Evolutionary conservation across 208 protist species (phyloP).

Genomic region (Herpetomonas samuelpessoai): DNA sequence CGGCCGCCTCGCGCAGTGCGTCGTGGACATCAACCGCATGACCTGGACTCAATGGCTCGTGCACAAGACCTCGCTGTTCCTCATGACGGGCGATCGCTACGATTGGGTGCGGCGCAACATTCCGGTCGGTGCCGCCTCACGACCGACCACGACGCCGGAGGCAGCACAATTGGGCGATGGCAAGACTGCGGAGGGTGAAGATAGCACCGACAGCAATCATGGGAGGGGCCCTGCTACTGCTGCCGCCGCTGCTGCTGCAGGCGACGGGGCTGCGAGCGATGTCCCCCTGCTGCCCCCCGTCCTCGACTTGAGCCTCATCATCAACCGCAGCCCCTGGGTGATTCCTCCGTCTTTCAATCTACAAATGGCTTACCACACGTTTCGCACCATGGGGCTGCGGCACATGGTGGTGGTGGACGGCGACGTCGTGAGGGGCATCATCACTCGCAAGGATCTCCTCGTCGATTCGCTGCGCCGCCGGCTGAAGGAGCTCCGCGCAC

Average conservation of each 20-base stretch:
- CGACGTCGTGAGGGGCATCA: slow-evolving; percentile 85
- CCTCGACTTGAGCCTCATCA: slow-evolving; percentile 71
- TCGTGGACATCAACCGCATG: slow-evolving; percentile 49
- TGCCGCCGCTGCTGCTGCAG: neutral
- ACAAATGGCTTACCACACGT: slow-evolving; percentile 86
- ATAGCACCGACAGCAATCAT: slow-evolving; percentile 5
- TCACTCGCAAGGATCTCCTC: slow-evolving; percentile 92
- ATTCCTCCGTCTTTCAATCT: slow-evolving; percentile 84
- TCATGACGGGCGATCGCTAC: slow-evolving; percentile 33
- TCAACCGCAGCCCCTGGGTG: slow-evolving; percentile 91
- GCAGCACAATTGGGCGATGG: neutral
- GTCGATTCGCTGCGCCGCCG: slow-evolving; percentile 51
- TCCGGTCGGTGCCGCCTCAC: slow-evolving; percentile 8
- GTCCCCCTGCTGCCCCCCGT: slow-evolving; percentile 37
- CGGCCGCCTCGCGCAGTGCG: slow-evolving; percentile 37
- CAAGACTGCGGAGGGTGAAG: no score
- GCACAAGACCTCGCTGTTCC: slow-evolving; percentile 75
- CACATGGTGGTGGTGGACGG: slow-evolving; percentile 92
- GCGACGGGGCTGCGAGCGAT: neutral
- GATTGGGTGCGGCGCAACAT: slow-evolving; percentile 35
- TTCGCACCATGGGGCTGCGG: slow-evolving; percentile 91
- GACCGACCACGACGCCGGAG: no score
- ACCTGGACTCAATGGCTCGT: slow-evolving; percentile 71
- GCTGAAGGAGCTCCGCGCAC: slow-evolving; percentile 41
- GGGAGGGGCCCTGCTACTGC: neutral